These are phyloP conservation scores for Syzygium oleosum DNA, from an alignment of 345 rosid genomes.

Conservation along the genomic window DNA sequence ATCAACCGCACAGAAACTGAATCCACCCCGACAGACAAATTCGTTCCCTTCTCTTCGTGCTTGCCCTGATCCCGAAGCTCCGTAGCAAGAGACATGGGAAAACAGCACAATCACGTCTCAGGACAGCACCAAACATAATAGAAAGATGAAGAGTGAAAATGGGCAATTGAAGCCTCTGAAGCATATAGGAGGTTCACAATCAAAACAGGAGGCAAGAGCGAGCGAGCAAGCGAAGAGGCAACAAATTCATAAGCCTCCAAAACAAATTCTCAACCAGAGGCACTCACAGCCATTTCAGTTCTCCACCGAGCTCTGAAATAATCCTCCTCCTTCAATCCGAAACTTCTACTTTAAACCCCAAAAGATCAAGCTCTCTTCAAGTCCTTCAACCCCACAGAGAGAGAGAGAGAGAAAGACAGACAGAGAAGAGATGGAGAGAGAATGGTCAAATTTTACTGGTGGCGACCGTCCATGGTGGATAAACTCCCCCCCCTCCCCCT, in stretches of 20 bases:
- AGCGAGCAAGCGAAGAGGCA: background rate
- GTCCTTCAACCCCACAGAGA: background rate
- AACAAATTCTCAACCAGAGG: background rate
- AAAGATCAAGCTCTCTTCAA: background rate
- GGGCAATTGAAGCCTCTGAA: background rate
- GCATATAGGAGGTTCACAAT: background rate
- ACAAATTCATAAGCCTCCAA: background rate
- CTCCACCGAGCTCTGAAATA: conserved; percentile 2
- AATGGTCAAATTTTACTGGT: conserved; percentile 35
- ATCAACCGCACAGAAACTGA: background rate
- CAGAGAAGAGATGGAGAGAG: background rate
- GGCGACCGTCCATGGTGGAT: conserved; percentile 52
- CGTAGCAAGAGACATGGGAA: background rate
- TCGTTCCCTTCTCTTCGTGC: background rate
- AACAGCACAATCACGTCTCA: background rate
- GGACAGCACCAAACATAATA: background rate
- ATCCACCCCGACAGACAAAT: background rate
- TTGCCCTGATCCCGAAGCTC: background rate
- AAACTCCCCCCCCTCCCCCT: conserved; percentile 12
- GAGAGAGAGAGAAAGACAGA: background rate
- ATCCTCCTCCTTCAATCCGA: background rate
- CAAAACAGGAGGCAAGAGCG: background rate
- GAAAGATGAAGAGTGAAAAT: background rate
- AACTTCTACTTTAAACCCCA: background rate
- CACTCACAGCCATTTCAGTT: conserved; percentile 59